phyloP scores from a whole-genome alignment of 1,284 basidiomycete genomes.

The Gomphus sp. region DNA sequence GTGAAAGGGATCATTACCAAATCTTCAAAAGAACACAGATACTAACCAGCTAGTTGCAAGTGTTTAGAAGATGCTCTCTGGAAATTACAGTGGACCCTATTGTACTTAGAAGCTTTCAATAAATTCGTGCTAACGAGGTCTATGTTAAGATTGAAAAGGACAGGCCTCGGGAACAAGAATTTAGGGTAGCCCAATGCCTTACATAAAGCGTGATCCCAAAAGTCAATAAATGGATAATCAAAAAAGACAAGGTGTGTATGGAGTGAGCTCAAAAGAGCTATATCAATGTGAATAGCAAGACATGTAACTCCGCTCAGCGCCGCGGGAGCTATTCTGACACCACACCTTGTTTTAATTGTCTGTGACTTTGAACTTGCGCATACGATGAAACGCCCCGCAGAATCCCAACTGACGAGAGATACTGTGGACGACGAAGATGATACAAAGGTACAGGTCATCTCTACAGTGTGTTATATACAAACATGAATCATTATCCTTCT shows the following conservation, averaged over 20 bases:
- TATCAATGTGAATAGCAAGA: no score
- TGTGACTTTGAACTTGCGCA: background rate
- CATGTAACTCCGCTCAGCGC: background rate
- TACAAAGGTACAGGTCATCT: background rate
- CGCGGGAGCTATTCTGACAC: background rate
- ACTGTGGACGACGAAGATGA: slow-evolving; percentile 31
- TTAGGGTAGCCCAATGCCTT: no score
- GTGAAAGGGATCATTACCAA: slow-evolving; percentile 3
- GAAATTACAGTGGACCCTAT: no score
- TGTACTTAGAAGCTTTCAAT: no score
- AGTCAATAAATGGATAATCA: no score
- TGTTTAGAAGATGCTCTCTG: no score
- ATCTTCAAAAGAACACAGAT: background rate
- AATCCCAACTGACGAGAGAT: slow-evolving; percentile 62
- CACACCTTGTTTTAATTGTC: background rate
- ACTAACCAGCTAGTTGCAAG: background rate
- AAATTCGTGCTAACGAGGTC: no score
- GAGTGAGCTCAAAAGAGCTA: no score
- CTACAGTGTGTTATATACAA: background rate
- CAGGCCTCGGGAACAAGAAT: no score
- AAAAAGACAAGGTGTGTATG: no score
- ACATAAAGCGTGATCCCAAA: no score
- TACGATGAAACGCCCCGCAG: slow-evolving; percentile 67
- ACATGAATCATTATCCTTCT: background rate
- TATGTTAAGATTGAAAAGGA: no score